These are phyloP conservation scores for Discostella stelligera DNA, from an alignment of 352 stramenopile genomes.

Conservation along the genomic window DNA sequence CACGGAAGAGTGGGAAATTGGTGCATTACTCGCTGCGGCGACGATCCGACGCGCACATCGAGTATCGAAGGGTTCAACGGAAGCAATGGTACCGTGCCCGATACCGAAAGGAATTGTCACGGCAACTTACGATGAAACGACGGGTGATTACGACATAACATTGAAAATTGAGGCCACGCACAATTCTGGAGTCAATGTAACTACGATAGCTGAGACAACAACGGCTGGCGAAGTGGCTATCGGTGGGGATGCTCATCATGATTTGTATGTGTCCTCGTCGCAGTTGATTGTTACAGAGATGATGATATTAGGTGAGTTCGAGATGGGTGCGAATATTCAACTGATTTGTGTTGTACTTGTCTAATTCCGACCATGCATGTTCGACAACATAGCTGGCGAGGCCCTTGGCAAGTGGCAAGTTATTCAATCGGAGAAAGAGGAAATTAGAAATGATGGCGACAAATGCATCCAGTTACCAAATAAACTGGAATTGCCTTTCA, in stretches of 20 bases:
- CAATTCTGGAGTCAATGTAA: slow-evolving; percentile 73
- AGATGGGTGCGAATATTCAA: background rate
- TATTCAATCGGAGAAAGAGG: slow-evolving; percentile 20
- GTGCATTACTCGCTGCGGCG: slow-evolving; percentile 57
- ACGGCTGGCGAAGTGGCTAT: background rate
- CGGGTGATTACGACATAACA: slow-evolving; percentile 47
- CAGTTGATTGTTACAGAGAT: slow-evolving; percentile 74
- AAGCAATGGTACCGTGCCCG: slow-evolving; percentile 61
- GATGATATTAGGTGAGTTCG: slow-evolving; percentile 69
- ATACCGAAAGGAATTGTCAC: slow-evolving; percentile 59
- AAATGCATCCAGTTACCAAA: slow-evolving; percentile 33
- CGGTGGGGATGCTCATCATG: slow-evolving; percentile 22
- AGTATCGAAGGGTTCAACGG: slow-evolving; percentile 54
- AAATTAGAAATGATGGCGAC: slow-evolving; percentile 5
- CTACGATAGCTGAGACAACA: slow-evolving; percentile 9
- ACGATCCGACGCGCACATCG: slow-evolving; percentile 56
- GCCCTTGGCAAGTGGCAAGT: slow-evolving; percentile 70
- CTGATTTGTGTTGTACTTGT: background rate
- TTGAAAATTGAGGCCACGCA: slow-evolving; percentile 64
- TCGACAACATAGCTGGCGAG: slow-evolving; percentile 54
- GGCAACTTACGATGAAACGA: slow-evolving; percentile 28
- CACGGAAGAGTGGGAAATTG: slow-evolving; percentile 78
- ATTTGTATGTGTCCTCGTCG: slow-evolving; percentile 54
- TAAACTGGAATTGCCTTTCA: slow-evolving; percentile 60
- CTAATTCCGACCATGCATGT: background rate